These are phyloP conservation scores for Drosera spatulata DNA, from an alignment of 179 eudicot genomes.

Conservation along the genomic window DNA sequence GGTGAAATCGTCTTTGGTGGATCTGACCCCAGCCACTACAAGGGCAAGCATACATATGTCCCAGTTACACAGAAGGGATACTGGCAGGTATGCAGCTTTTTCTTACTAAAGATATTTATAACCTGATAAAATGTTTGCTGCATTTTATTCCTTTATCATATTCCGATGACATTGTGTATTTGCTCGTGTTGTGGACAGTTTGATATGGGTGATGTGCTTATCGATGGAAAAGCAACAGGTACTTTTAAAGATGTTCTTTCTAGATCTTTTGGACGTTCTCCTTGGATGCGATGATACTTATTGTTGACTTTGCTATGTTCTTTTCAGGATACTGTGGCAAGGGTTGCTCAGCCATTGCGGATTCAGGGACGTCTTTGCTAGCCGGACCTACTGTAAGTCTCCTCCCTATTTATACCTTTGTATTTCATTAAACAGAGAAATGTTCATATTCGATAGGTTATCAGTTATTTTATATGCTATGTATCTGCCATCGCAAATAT, in stretches of 20 bases:
- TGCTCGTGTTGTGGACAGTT: slow-evolving; percentile 6
- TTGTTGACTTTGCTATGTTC: too few species aligned
- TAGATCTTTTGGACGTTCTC: too few species aligned
- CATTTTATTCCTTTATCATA: background rate
- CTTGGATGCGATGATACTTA: too few species aligned
- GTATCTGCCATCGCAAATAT: too few species aligned
- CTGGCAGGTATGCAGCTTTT: slow-evolving; percentile 13
- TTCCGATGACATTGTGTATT: background rate
- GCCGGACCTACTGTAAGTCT: slow-evolving; percentile 13
- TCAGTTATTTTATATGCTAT: too few species aligned
- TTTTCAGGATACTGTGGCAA: slow-evolving; percentile 7
- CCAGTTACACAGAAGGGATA: slow-evolving; percentile 18
- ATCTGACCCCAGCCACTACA: slow-evolving; percentile 19
- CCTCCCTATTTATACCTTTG: background rate
- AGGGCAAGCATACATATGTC: slow-evolving; percentile 15
- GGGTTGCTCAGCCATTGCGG: slow-evolving; percentile 16
- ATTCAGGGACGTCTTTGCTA: slow-evolving; percentile 16
- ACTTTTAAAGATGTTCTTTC: too few species aligned
- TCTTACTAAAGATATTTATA: too few species aligned
- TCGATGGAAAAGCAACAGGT: slow-evolving; percentile 9
- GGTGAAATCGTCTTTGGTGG: slow-evolving; percentile 21
- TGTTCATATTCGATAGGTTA: too few species aligned
- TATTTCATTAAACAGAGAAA: too few species aligned
- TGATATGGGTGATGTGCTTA: slow-evolving; percentile 14
- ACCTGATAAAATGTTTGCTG: too few species aligned